Evolutionary conservation across 1,284 basidiomycete genomes (phyloP), one percentile per base, ranked within the genome.

Genomic region (Leucoagaricus sp.): DNA sequence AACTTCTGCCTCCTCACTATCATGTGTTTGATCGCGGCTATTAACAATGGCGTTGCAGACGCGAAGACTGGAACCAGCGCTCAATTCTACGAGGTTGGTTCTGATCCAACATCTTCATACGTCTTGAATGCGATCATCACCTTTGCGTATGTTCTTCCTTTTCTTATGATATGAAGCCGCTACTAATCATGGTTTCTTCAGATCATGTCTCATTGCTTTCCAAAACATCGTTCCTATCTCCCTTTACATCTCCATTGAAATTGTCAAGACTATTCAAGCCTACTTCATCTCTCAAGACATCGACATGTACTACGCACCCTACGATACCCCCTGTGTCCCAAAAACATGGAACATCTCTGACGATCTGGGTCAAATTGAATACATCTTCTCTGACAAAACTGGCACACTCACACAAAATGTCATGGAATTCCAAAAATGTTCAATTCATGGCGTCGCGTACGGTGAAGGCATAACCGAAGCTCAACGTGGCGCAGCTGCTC

Each of bases 331-430:
- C 0, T 98, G 95, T 65, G 86, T 95, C 3, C 94, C 96, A 41
- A 98, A 98, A 75, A 96, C 94, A 12, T 98, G 96, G 96, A 96
- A 96, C 71, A 96, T 98, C 64, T 96, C 94, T 2, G 96, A 98
- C 69, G 96, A 98, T 72, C 85, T 98, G 0, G 96, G 96, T 25
- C 96, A 98, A 75, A 98, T 98, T 72, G 96, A 97, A 76, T 98
- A 98, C 72, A 82, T 98, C 64, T 98, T 98, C 74, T 95, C 93
- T 4, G 96, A 99, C 83, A 99, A 99, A 80, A 97, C 95, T 0
- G 94, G 94, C 13, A 97, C 95, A 1, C 84, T 97, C 54, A 97
- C 95, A 2, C 94, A 98, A 72, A 98, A 96, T 73, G 76, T 97
- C 62, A 99, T 98, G 96, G 96, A 98, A 77, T 98, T 97, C 75